Evolutionary conservation across 768 basidiomycete species (phyloP), one percentile per base, ranked within the genome.

Genomic region (Cantharellus anzutake): DNA sequence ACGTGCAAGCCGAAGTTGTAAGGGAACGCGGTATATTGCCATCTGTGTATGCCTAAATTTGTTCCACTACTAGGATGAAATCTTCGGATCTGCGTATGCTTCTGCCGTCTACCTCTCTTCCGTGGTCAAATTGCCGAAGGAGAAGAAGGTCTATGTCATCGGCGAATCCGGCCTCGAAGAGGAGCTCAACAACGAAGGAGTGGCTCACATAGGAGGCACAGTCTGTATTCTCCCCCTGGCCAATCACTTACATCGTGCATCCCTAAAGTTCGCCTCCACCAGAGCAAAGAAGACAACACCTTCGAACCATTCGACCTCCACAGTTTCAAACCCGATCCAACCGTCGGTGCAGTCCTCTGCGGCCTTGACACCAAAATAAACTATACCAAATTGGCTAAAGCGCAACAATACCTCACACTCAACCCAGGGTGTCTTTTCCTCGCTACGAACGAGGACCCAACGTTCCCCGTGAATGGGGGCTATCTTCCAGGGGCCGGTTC

Each of bases 101-200:
- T 73, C 86, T 7, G 85, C 84, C 0, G 81, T 84, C 41, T 87
- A 97, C 71, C 73, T 97, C 35, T 93, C 92, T 0, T 81, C 87
- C 44, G 85, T 97, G 7, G 75, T 93, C 65, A 84, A 89, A 60
- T 76, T 99, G 62, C 87, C 91, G 5, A 87, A 84, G 67, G 78
- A 85, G 68, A 90, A 97, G 74, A 89, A 86, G 70, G 93, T 92
- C 11, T 99, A 92, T 72, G 92, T 98, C 14, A 85, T 99, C 62
- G 94, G 94, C 5, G 85, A 87, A 80, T 70, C 74, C 40, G 96
- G 94, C 0, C 71, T 99, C 39, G 94, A 98, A 71, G 87, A 98
- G 65, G 94, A 99, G 71, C 74, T 99, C 62, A 76, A 73, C n/a
- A 80, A 83, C 44, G 93, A 97, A 67, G 94, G 91, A 16, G 77